phyloP scores from a whole-genome alignment of 345 rosid species.

The Trapa incisa region DNA sequence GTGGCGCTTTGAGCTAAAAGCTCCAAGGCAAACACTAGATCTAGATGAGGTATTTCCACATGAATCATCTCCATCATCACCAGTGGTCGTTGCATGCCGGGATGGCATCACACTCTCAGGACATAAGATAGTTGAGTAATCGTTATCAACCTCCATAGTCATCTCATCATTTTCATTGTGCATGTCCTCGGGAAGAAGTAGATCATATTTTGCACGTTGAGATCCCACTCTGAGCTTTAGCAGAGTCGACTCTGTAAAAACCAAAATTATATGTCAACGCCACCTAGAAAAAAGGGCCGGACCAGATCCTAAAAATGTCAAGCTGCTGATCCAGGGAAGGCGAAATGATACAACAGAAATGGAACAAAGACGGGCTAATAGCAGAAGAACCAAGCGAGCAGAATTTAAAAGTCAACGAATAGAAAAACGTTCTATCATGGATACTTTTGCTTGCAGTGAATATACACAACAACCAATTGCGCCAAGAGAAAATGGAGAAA shows the following conservation, averaged over 20 bases:
- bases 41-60: constrained; percentile 6
- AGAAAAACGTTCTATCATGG: background rate
- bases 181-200: constrained; percentile 8
- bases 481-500: no score
- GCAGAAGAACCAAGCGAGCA: background rate
- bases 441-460: no score
- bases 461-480: no score
- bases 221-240: constrained; percentile 71
- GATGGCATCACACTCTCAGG: background rate
- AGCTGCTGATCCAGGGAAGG: no score
- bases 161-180: constrained; percentile 7
- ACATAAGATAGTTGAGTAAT: background rate
- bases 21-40: constrained; percentile 9
- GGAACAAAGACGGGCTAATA: background rate
- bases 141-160: constrained; percentile 9
- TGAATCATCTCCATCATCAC: background rate
- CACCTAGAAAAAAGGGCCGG: background rate
- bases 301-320: no score
- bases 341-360: background rate
- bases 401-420: background rate
- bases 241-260: constrained; percentile 53
- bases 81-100: constrained; percentile 11
- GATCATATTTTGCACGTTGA: constrained; percentile 16
- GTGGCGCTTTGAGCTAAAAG: constrained; percentile 6
- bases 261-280: background rate